Percentiles rank a stretch among this genome's conserved stretches.
Evolutionary conservation across 495 filamentous ascomycete species (phyloP).

Genomic region (Aspergillus asperescens): DNA sequence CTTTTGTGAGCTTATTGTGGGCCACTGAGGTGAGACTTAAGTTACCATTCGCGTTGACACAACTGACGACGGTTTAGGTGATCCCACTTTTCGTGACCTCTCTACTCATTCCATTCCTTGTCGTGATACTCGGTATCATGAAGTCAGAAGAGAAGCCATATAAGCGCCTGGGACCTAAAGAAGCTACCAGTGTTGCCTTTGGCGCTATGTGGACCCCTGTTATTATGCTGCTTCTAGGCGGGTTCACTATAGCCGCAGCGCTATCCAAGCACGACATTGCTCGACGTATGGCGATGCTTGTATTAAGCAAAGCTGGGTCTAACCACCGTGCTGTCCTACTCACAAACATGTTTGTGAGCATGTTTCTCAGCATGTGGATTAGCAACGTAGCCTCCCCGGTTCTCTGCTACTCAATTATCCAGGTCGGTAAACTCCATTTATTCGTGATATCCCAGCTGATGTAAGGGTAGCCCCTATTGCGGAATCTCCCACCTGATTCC

Average conservation of each 20-base stretch:
- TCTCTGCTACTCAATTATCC: constrained; percentile 96
- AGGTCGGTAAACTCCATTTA: constrained; percentile 42
- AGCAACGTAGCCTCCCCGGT: constrained; percentile 97
- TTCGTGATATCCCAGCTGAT: constrained; percentile 12
- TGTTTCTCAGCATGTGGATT: constrained; percentile 98
- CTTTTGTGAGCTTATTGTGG: constrained; percentile 93
- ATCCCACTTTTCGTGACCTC: constrained; percentile 98
- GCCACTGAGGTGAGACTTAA: constrained; percentile 72
- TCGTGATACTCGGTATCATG: constrained; percentile 79
- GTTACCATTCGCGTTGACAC: constrained; percentile 11
- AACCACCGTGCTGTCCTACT: constrained; percentile 80
- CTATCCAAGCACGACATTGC: constrained; percentile 97
- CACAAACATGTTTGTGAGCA: constrained; percentile 97
- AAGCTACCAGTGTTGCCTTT: constrained; percentile 77
- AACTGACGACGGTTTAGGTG: constrained; percentile 56
- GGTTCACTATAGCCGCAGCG: constrained; percentile 92
- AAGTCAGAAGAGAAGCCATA: constrained; percentile 67
- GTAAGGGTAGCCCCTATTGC: constrained; percentile 75
- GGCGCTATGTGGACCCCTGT: constrained; percentile 98
- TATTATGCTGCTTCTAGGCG: constrained; percentile 95
- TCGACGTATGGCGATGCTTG: constrained; percentile 91
- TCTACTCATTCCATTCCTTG: constrained; percentile 87
- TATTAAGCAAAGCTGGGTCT: constrained; percentile 95
- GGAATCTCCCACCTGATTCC: constrained; percentile 84
- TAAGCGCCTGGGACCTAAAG: constrained; percentile 62